phyloP scores from a whole-genome alignment of 768 basidiomycete genomes.

The Phanerodontia chrysosporium region DNA sequence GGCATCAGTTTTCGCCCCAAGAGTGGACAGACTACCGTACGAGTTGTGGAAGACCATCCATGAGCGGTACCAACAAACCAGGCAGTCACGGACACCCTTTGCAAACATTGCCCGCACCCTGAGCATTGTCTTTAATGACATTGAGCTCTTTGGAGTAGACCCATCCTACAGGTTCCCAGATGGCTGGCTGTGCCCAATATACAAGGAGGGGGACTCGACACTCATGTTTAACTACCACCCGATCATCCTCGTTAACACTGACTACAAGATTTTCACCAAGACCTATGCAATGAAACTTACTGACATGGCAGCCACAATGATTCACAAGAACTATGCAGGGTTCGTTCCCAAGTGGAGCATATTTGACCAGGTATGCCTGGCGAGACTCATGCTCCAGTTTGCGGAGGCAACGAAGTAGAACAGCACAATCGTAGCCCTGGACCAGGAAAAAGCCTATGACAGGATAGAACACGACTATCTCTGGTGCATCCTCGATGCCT shows the following conservation, averaged over 20 bases:
- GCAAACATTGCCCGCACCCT: not conserved
- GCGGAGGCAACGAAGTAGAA: constrained; percentile 11
- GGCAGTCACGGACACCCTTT: not conserved
- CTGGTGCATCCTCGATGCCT: constrained; percentile 1
- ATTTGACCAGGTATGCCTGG: constrained; percentile 13
- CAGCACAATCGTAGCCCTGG: constrained; percentile 12
- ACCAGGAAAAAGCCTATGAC: constrained; percentile 21
- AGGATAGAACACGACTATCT: constrained; percentile 16
- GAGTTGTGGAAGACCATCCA: constrained; percentile 7
- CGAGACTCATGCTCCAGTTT: constrained; percentile 2
- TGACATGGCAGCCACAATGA: not conserved
- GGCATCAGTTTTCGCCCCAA: not conserved
- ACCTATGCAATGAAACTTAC: constrained; percentile 3
- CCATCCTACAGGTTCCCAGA: not conserved
- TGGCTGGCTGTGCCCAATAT: constrained; percentile 18
- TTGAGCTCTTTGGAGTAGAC: constrained; percentile 7
- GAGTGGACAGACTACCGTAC: constrained; percentile 6
- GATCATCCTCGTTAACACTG: constrained; percentile 16
- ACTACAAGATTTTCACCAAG: constrained; percentile 22
- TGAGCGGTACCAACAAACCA: not conserved
- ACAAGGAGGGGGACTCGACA: constrained; percentile 15
- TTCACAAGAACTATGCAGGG: constrained; percentile 14
- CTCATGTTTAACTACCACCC: constrained; percentile 16
- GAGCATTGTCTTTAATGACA: constrained; percentile 7
- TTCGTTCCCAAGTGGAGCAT: constrained; percentile 13